Conservation (phyloP, 352 stramenopile genomes). For the Globisporangium mamillatum region DNA sequence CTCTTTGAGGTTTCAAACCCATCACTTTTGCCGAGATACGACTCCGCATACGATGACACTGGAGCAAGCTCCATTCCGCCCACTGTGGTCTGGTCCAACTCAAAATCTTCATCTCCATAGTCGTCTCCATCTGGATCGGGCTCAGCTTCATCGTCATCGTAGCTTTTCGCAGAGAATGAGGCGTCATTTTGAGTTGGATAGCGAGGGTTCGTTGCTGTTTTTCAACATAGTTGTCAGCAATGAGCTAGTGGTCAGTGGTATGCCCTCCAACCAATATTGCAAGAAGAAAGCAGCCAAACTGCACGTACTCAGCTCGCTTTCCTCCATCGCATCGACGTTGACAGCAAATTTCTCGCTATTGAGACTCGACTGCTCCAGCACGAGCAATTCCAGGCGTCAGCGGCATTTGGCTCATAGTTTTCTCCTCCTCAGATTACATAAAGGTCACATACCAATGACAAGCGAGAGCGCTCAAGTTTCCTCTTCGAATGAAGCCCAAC, state of each 20-base stretch:
- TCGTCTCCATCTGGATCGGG: conserved; percentile 28
- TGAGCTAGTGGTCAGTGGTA: neutral
- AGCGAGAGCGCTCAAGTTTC: conserved; percentile 37
- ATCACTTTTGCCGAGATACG: neutral
- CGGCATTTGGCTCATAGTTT: neutral
- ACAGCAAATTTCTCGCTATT: conserved; percentile 78
- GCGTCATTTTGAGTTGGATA: conserved; percentile 14
- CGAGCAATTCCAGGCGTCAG: neutral
- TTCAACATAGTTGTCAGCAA: neutral
- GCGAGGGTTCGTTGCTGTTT: conserved; percentile 12
- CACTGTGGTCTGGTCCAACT: conserved; percentile 52
- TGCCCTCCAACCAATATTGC: neutral
- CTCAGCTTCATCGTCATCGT: conserved; percentile 19
- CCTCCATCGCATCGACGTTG: conserved; percentile 53
- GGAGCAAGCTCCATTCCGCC: conserved; percentile 11
- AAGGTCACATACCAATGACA: conserved; percentile 43
- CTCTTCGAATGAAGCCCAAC: conserved; percentile 46
- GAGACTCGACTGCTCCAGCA: conserved; percentile 45
- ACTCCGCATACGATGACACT: conserved; percentile 3
- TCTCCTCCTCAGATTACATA: neutral
- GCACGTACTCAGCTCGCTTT: conserved; percentile 38
- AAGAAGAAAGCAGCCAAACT: conserved; percentile 4
- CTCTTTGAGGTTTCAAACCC: conserved; percentile 11
- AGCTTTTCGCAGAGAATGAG: conserved; percentile 1
- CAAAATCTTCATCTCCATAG: conserved; percentile 63